Conservation (phyloP, 2,329 filamentous ascomycete genomes). For the Stachybotrys echinatus region DNA sequence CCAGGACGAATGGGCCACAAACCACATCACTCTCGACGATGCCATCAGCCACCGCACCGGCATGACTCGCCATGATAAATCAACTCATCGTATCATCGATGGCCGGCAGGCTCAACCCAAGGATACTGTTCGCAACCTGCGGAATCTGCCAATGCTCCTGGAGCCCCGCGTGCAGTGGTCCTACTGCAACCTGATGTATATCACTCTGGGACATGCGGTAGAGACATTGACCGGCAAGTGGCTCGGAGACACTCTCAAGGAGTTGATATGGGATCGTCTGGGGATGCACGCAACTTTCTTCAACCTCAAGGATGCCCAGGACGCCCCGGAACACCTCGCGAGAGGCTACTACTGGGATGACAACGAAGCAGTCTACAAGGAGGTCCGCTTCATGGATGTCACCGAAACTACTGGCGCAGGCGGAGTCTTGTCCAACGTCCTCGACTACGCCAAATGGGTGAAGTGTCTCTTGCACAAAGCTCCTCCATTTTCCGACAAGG, state of each 20-base stretch:
- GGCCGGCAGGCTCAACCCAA: conserved; percentile 21
- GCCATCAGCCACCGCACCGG: conserved; percentile 48
- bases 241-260: conserved; percentile 34
- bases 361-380: conserved; percentile 12
- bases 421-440: conserved; percentile 36
- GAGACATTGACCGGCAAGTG: conserved; percentile 31
- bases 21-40: conserved; percentile 48
- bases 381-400: conserved; percentile 18
- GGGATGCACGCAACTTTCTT: conserved; percentile 39
- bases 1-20: conserved; percentile 37
- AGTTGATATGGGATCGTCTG: conserved; percentile 38
- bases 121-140: conserved; percentile 35
- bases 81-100: conserved; percentile 15
- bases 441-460: conserved; percentile 49
- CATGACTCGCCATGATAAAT: conserved; percentile 35
- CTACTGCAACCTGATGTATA: conserved; percentile 49
- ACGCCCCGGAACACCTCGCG: conserved; percentile 25
- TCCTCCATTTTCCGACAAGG: conserved; percentile 13
- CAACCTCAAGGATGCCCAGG: conserved; percentile 17
- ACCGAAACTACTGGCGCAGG: conserved; percentile 30
- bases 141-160: conserved; percentile 36
- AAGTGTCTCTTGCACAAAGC: conserved; percentile 34
- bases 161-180: conserved; percentile 39
- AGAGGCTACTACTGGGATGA: conserved; percentile 35
- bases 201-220: conserved; percentile 37